Base-by-base conservation (phyloP, 176 grass and related monocot species). In the Hsuehochloa calcarea region DNA sequence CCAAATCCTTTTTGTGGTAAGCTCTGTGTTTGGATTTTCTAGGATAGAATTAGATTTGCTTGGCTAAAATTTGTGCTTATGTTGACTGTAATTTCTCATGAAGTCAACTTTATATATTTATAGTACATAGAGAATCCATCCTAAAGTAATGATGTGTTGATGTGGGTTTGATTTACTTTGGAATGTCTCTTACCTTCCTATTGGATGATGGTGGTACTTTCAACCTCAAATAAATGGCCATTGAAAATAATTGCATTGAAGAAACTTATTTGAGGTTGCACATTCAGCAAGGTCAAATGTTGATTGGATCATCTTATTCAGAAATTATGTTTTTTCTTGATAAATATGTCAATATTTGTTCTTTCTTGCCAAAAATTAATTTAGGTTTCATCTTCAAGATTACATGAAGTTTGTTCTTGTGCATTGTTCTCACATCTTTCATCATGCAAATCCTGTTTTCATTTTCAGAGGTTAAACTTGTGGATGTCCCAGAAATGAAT, bases 401-500 rank as follows among this genome's bases (percentile, higher is more conserved):
- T 34, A 34, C 31, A 34, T 34, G 31, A 34, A 34, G 2, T 34
- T 59, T 45, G 5, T 38, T 49, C 45, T 68, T 88, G 8, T 69
- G 25, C 82, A 6, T 64, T 85, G 7, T 67, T n/a, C 40, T 81
- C 65, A 62, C 63, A 68, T 47, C 41, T 76, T 67, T 62, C 35
- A 63, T 82, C 20, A 78, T 82, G 14, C 10, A 25, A 77, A 80
- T 65, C 2, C 31, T 34, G 31, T 34, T 34, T 34, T 34, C 47
- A 70, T 84, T 39, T 85, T 68, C 93, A 98, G 96, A 98, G 91
- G 71, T 98, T 84, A 98, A 98, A 88, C 96, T 98, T 79, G 91
- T 86, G 61, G 91, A 98, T 89, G 96, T 95, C 46, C 93, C 93
- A 82, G 96, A 98, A 88, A 98, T 98, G 96, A 98, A 87, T 89